Conservation (phyloP, 2,329 filamentous ascomycete species). For the Arthrinium puccinioides region DNA sequence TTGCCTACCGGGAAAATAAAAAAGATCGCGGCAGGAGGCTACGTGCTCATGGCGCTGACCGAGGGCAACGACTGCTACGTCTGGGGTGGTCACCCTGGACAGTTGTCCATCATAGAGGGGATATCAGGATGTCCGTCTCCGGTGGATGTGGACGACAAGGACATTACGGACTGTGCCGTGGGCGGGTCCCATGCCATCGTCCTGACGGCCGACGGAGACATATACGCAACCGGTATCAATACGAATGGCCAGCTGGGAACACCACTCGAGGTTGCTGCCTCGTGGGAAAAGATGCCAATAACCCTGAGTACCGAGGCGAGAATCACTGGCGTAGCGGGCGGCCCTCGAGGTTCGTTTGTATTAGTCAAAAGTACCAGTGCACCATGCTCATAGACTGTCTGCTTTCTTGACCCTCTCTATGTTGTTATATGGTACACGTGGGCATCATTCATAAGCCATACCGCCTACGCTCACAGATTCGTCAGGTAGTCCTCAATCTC, state of each 20-base stretch:
- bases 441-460: background rate
- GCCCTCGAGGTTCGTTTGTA: constrained; percentile 42
- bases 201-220: constrained; percentile 37
- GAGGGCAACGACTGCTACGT: constrained; percentile 50
- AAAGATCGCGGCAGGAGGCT: constrained; percentile 50
- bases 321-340: constrained; percentile 38
- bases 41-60: constrained; percentile 50
- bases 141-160: constrained; percentile 37
- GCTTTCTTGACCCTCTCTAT: constrained; percentile 33
- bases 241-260: constrained; percentile 53
- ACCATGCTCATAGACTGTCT: too few species aligned
- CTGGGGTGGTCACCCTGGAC: constrained; percentile 46
- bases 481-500: constrained; percentile 99
- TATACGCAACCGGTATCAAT: constrained; percentile 52
- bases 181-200: constrained; percentile 53
- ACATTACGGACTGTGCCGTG: constrained; percentile 50
- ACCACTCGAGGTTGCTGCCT: constrained; percentile 11
- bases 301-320: constrained; percentile 15
- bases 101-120: constrained; percentile 21
- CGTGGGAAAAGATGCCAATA: constrained; percentile 31
- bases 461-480: constrained; percentile 64
- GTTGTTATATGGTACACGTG: constrained; percentile 41
- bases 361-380: constrained; percentile 26
- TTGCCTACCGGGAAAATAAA: constrained; percentile 43
- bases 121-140: constrained; percentile 31